These are phyloP conservation scores for Halenospora varia DNA, from an alignment of 495 filamentous ascomycete species.

Conservation along the genomic window DNA sequence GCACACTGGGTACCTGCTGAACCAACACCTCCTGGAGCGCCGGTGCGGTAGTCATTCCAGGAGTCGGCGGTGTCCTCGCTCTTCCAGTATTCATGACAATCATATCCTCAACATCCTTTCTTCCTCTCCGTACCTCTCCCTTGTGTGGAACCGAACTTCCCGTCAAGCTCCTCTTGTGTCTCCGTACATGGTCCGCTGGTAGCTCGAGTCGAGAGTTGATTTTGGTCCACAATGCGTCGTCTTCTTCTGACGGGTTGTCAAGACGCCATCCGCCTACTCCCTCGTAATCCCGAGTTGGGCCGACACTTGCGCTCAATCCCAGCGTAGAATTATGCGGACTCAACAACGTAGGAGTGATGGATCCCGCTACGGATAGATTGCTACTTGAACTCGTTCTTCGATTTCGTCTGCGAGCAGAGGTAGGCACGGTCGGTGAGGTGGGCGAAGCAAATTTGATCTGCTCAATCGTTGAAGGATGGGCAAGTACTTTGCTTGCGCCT, in stretches of 20 bases:
- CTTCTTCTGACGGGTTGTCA: conserved; percentile 44
- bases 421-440: conserved; percentile 1
- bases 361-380: conserved; percentile 31
- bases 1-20: conserved; percentile 5
- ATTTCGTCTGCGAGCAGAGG: conserved; percentile 33
- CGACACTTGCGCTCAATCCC: conserved; percentile 35
- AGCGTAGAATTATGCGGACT: conserved; percentile 25
- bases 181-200: conserved; percentile 35
- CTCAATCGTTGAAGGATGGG: neutral
- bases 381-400: conserved; percentile 29
- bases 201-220: conserved; percentile 72
- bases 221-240: conserved; percentile 66
- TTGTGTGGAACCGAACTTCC: conserved; percentile 10
- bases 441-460: neutral
- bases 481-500: conserved; percentile 18
- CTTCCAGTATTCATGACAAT: conserved; percentile 31
- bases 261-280: conserved; percentile 79
- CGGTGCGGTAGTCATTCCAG: neutral
- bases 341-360: conserved; percentile 27
- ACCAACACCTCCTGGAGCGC: conserved; percentile 13
- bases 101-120: conserved; percentile 3
- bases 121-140: neutral
- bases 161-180: conserved; percentile 22
- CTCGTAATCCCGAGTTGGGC: conserved; percentile 69
- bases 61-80: conserved; percentile 32